These are phyloP conservation scores for Lepiota subincarnata DNA, from an alignment of 768 basidiomycete genomes.

Conservation along the genomic window DNA sequence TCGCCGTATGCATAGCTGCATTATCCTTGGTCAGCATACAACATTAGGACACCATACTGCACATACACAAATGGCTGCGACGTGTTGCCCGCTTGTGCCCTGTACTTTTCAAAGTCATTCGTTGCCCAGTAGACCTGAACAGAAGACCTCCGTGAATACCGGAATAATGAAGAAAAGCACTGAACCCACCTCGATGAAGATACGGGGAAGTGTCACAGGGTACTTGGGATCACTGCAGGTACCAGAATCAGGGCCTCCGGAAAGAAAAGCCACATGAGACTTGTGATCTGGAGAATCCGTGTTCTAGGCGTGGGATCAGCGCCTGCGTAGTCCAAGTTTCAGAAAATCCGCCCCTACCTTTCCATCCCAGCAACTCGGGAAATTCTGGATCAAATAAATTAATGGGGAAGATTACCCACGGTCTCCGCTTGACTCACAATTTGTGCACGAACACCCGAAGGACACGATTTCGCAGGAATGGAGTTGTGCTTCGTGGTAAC, in stretches of 20 bases:
- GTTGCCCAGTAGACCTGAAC: conserved; percentile 44
- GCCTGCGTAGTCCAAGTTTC: background rate
- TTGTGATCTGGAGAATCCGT: conserved; percentile 48
- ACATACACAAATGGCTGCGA: conserved; percentile 51
- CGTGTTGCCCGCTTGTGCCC: conserved; percentile 41
- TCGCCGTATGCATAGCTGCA: conserved; percentile 51
- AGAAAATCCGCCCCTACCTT: conserved; percentile 27
- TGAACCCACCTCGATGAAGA: conserved; percentile 47
- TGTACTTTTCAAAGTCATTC: conserved; percentile 28
- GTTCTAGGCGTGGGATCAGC: conserved; percentile 26
- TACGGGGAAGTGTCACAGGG: conserved; percentile 41
- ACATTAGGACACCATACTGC: background rate
- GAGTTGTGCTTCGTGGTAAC: conserved; percentile 33
- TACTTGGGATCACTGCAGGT: conserved; percentile 43
- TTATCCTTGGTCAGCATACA: background rate
- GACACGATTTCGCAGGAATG: conserved; percentile 35
- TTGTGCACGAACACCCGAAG: conserved; percentile 47
- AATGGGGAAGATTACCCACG: background rate
- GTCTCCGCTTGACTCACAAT: conserved; percentile 31
- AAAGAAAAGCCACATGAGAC: conserved; percentile 46
- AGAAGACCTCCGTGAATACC: background rate
- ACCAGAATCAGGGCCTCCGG: conserved; percentile 45
- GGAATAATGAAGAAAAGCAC: background rate
- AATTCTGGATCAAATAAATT: conserved; percentile 32
- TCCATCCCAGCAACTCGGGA: conserved; percentile 56